Base-by-base conservation (phyloP, 768 basidiomycete species). In the Suillus subaureus region DNA sequence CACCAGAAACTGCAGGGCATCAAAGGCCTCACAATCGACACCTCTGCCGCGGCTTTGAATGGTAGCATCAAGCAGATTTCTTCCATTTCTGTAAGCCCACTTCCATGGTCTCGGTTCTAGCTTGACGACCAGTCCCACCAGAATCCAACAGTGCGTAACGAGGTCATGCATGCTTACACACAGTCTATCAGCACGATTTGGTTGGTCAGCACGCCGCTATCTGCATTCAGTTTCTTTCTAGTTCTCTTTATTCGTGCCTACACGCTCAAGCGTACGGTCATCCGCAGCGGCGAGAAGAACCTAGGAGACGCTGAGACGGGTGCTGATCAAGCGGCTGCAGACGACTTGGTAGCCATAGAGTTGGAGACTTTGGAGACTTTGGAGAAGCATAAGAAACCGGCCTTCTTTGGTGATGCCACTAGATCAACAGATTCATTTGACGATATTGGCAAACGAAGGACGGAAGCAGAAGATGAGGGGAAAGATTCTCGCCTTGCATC, bases 11-110 rank as follows among this genome's bases (percentile, higher is more conserved):
- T 77, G 23, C 63, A 31, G 23, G 66, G 49, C 8, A 68, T 77
- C 23, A 7, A 62, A 11, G 74, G 69, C 7, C 33, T 69, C 23
- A 66, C 71, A 42, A 75, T 85, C 33, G 74, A 80, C 66, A 83
- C 82, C 1, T 82, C 82, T 7, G 71, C 81, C 5, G 73, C 80
- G 21, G 80, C 78, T 31, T 77, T 88, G 26, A 84, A 78, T 61
- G 75, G 85, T 64, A 81, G 79, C 66, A 81, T 89, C 6, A 73
- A 78, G n/a, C 71, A 75, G 31, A 79, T 89, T 62, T 78, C 79
- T 54, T 65, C 61, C 4, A 75, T 75, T 45, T 18, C 74, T 49
- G 79, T 75, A 45, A 42, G 58, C 18, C 7, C 11, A 18, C 18
- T 42, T 21, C 26, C 28, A 31, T 60, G 18, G 9, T 21, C 40